Evolutionary conservation across 331 rosid genomes (phyloP), one percentile per base, ranked within the genome.

Genomic region (Malus hybrid): DNA sequence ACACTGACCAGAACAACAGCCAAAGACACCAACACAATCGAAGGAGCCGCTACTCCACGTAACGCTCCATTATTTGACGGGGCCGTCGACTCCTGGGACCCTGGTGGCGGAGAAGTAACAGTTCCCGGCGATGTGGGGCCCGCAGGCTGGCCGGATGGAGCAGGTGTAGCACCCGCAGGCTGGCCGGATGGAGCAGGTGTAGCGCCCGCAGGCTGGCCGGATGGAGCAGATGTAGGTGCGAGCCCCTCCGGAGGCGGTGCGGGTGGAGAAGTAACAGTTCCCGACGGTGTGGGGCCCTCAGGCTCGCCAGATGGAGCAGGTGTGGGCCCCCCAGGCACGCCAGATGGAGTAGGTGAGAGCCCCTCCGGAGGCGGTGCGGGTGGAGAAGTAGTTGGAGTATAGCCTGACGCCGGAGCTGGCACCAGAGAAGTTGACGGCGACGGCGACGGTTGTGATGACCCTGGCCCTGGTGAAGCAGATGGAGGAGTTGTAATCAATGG

Each of bases 1-100:
- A 67, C 77, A 32, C 78, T 80, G 19, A 83, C 79, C 67, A 88
- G 18, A 60, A 88, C 27, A 44, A 85, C 79, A 20, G 78, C 52
- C 10, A 75, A 52, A 65, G 78, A 77, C 36, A 57, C n/a, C 73
- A 78, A 42, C 46, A 76, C 22, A 31, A 70, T 65, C 27, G 88
- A 56, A 1, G 90, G 86, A 62, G 69, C 7, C 27, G 73, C 56
- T 59, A 33, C 73, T 3, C 68, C 73, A 42, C 1, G 28, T n/a
- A 71, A 55, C 13, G 55, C 56, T 59, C 67, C 76, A 9, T 24
- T 57, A 15, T 4, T 5, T 12, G 19, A 3, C 20, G 68, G 68
- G 8, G 32, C 59, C 7, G 59, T 39, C 19, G 67, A 29, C 3
- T 57, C 18, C 69, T 32, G 36, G 20, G 83, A 31, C 31, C 44